These are phyloP conservation scores for Monosporascus sp. DNA, from an alignment of 2,329 filamentous ascomycete genomes.

Conservation along the genomic window DNA sequence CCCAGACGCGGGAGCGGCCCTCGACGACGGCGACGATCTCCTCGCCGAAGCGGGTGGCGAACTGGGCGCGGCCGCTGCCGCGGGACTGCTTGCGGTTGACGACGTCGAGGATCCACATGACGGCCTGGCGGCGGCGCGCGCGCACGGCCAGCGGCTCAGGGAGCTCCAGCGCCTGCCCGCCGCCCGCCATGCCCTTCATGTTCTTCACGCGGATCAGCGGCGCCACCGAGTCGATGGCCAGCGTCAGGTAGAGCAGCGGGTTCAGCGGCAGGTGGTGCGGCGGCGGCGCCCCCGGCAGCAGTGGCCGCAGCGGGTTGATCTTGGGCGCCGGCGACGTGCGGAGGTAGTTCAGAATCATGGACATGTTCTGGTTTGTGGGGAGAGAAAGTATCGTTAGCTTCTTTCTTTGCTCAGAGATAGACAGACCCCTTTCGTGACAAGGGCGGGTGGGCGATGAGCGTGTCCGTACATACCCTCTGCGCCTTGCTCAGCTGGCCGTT, in stretches of 20 bases:
- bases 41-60: constrained; percentile 74
- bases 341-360: constrained; percentile 73
- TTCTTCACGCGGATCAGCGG: constrained; percentile 77
- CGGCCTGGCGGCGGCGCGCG: constrained; percentile 71
- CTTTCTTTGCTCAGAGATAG: too few species aligned
- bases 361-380: constrained; percentile 62
- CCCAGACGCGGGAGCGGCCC: constrained; percentile 79
- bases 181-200: constrained; percentile 74
- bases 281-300: constrained; percentile 72
- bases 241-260: constrained; percentile 80
- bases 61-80: constrained; percentile 65
- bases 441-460: too few species aligned
- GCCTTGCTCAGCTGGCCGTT: constrained; percentile 86
- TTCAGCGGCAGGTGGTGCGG: constrained; percentile 78
- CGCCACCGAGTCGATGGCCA: constrained; percentile 88
- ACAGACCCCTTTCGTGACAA: too few species aligned
- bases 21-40: constrained; percentile 86
- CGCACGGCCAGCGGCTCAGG: constrained; percentile 70
- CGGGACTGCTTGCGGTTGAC: constrained; percentile 71
- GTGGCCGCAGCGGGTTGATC: constrained; percentile 62
- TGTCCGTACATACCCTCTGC: constrained; percentile 62
- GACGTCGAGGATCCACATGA: constrained; percentile 85
- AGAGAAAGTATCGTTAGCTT: constrained; percentile 1
- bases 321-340: constrained; percentile 78
- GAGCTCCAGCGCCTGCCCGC: constrained; percentile 77